Base-by-base conservation (phyloP, 176 grass and related monocot genomes). In the Bolboschoenus planiculmis region DNA sequence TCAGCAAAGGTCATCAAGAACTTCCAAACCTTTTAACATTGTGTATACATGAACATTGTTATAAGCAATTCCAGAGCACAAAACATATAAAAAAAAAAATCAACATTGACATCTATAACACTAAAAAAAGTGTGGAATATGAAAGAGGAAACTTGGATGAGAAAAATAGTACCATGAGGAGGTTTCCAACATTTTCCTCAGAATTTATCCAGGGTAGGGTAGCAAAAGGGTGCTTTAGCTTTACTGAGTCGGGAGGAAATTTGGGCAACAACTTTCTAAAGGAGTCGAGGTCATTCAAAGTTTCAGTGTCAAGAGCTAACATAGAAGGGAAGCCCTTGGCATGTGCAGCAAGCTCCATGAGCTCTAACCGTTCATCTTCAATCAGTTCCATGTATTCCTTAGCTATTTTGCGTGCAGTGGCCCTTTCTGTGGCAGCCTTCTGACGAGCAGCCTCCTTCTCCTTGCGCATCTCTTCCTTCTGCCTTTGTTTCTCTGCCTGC, bases 1-100 rank as follows among this genome's bases (percentile, higher is more conserved):
- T 95, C 96, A 74, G 91, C 86, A 83, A 99, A 99, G 68, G 92
- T 95, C 81, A 93, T 87, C 60, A 95, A 91, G 84, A 99, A 99
- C 83, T 99, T 93, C 96, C 96, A 99, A 79, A 95, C 92, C 96
- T 99, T 86, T 43, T 34, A 63, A 48, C n/a, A 82, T 53, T 21
- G 2, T 2, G 48, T 44, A 56, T 37, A 1, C 63, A 80, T 29
- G 16, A 86, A 72, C 55, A 46, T 5, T 53, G 16, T 81, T 43
- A 43, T 29, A 81, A 40, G 44, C 42, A 74, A 30, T 74, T 48
- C 10, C 23, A 74, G 7, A 30, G 21, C 35, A 77, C 15, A 30
- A 53, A 37, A n/a, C 21, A 73, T 15, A n/a, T n/a, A n/a, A 33
- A 27, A 1, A 48, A 74, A 67, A 31, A 29, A 77, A 77, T 33